Evolutionary conservation across 345 rosid species (phyloP), one percentile per base, ranked within the genome.

Genomic region (Draba incana): DNA sequence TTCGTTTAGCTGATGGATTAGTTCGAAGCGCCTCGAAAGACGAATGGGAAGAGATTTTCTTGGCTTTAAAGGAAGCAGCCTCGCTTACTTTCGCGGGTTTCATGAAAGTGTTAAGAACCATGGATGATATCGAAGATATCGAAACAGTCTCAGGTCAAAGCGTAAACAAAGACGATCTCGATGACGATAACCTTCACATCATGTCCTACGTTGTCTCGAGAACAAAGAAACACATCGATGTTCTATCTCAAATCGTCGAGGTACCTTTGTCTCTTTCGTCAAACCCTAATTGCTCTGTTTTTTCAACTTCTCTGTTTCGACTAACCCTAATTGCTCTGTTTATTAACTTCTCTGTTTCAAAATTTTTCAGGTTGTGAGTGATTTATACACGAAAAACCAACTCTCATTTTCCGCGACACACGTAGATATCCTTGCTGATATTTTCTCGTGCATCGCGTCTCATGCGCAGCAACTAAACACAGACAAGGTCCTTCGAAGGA

Each of bases 141-240:
- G 97, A 92, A 64, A 68, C 68, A 13, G 30, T 71, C 37, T 88
- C 97, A 49, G 96, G 88, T 68, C 77, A 77, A 77, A 88, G 76
- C 59, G 75, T 85, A 47, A 42, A 64, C 39, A 79, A 71, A 58
- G 91, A 84, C 51, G 88, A 84, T 62, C 49, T 91, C 3, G 89
- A 89, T 70, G 90, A 92, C 57, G 94, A 85, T 66, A 82, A 66
- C 72, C 84, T 92, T 69, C 96, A 86, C 61, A 84, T 88, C 46
- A 82, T 84, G 75, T 85, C 88, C 0, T 86, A 89, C 33, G 90
- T 95, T 72, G 81, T 85, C 65, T 92, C 96, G 14, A 86, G 96
- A 75, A 84, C 85, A 79, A 95, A 89, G 85, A 83, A 87, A 81
- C 96, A 92, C 72, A 85, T 92, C 33, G 75, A 92, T 3, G 74